Evolutionary conservation across 75 land plant genomes (phyloP), one percentile per base, ranked within the genome.

Genomic region (Pinus albicaulis): DNA sequence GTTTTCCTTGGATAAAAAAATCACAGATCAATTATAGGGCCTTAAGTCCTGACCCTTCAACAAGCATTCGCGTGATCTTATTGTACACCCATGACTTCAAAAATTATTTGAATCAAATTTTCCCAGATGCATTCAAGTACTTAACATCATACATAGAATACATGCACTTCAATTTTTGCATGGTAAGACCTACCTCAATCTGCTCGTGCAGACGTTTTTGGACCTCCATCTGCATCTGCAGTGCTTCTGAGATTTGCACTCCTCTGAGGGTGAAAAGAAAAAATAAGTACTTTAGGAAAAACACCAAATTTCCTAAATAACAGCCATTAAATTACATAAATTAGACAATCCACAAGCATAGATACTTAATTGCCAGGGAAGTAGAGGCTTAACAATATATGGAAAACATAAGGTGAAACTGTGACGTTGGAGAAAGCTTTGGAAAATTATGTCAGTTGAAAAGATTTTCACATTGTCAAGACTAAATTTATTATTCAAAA

Each of bases 211-310:
- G 75, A 12, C 88, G 86, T 59, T 86, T 86, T 68, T 86, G 88
- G 15, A 86, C 88, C 75, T 86, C 88, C 88, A 86, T 86, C 66
- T 86, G 88, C 87, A 86, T 84, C 25, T 86, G 82, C 76, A 86
- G 73, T 72, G 88, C 87, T 58, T 86, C 88, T 34, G 86, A 82
- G 53, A 86, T 84, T 76, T 86, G 88, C 59, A 84, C 70, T 20
- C 88, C 88, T 19, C 88, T 86, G 75, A 15, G 10, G 11, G n/a
- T 25, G 24, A 71, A 53, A 58, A 57, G 52, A 58, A 78, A 10
- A 55, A 12, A 72, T 15, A 24, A 48, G 25, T 73, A 55, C 12
- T 17, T 55, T 12, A 34, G 11, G 31, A 55, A 25, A 16, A 56
- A 73, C 19, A 73, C 74, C 61, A 73, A 73, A 68, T 44, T 68